Evolutionary conservation across 306 rosid genomes (phyloP), one percentile per base, ranked within the genome.

Genomic region (Trifolium fragiferum): DNA sequence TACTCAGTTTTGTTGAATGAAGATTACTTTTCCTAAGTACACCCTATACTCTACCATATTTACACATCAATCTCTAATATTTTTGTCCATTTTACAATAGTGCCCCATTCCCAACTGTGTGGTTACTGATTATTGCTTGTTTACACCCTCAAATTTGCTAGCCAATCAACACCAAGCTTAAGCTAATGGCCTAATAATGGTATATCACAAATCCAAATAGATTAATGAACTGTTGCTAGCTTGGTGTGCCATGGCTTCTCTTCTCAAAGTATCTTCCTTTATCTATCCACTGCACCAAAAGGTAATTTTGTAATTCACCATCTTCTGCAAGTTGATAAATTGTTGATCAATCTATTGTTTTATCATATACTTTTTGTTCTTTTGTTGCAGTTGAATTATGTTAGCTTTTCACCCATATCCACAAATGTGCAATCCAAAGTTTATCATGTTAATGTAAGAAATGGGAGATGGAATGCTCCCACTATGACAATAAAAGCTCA

Each of bases 221-320:
- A 54, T 20, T 1, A 15, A 54, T 10, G 1, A 11, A 14, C 1
- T 8, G 23, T 51, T 8, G 54, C 14, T n/a, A 16, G 60, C 60
- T 54, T 54, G 60, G 60, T 57, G 16, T 23, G 14, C 80, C 77
- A 92, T 92, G 97, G 89, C 93, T 44, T 87, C 88, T 44, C 84
- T 90, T 81, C 86, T 88, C 80, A 78, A 72, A 70, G 74, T 83
- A 35, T 73, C 88, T 44, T 70, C 81, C 53, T 58, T 86, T 54
- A 10, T 75, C 66, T 27, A 79, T 69, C 55, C 86, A 71, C 78
- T 85, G 11, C 88, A 86, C 13, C 84, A 66, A 78, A 85, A 81
- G 96, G 98, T 88, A 64, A 59, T 44, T 50, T 37, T 23, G 8
- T 27, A 25, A 50, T 25, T 44, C 50, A 44, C 50, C 16, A 44